These are phyloP conservation scores for Clathrospora elynae DNA, from an alignment of 2,329 filamentous ascomycete genomes.

Conservation along the genomic window DNA sequence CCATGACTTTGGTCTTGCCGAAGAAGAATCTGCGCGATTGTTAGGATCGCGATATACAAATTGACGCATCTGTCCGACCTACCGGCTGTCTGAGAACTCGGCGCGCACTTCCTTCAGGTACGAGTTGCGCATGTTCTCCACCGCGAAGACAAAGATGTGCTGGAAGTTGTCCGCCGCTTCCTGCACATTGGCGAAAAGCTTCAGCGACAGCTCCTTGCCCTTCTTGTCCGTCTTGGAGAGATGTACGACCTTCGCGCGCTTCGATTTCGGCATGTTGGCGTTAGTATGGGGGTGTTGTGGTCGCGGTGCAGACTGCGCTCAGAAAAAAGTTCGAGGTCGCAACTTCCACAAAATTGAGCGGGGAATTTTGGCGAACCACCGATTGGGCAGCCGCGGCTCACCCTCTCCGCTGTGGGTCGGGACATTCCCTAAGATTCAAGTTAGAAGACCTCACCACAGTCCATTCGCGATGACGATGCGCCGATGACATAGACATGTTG, in stretches of 20 bases:
- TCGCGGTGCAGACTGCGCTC: conserved; percentile 14
- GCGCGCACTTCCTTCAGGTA: conserved; percentile 89
- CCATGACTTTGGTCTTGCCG: conserved; percentile 99
- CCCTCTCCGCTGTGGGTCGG: conserved; percentile 15
- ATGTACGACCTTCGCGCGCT: conserved; percentile 86
- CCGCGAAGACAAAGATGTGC: conserved; percentile 89
- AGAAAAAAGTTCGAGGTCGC: conserved; percentile 37
- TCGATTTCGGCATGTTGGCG: conserved; percentile 88
- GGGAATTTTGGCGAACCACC: conserved; percentile 42
- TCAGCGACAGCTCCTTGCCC: conserved; percentile 84
- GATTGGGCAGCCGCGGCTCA: conserved; percentile 38
- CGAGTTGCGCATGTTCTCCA: conserved; percentile 98
- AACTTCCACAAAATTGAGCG: conserved; percentile 31
- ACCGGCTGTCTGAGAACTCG: conserved; percentile 85
- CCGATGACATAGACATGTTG: conserved; percentile 67
- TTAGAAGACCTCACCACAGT: conserved; percentile 3
- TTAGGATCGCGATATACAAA: conserved; percentile 13
- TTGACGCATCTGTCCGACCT: conserved; percentile 41
- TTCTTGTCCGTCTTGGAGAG: conserved; percentile 93
- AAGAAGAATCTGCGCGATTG: conserved; percentile 77
- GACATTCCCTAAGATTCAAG: conserved; percentile 11
- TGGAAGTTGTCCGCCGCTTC: conserved; percentile 83
- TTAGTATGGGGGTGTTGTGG: conserved; percentile 23
- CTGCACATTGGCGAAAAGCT: conserved; percentile 86
- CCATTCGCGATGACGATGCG: conserved; percentile 30